Evolutionary conservation across 352 stramenopile species (phyloP), one percentile per base, ranked within the genome.

Genomic region (Pythium biforme): DNA sequence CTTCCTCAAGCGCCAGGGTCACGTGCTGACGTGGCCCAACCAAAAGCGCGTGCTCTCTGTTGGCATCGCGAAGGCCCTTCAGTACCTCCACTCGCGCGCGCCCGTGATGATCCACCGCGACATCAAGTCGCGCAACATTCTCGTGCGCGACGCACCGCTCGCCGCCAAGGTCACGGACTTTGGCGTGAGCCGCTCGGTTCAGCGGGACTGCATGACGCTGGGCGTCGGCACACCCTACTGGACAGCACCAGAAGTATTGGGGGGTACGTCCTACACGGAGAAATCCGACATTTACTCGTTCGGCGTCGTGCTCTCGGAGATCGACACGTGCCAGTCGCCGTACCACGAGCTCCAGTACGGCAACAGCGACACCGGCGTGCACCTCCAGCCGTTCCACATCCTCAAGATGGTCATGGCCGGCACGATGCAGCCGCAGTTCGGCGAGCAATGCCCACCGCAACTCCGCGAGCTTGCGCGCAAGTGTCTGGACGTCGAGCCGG

Each of bases 211-310:
- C 37, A 67, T 74, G 52, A 85, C 70, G 17, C 81, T 83, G 3
- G 83, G 88, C 29, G 86, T 91, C n/a, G 88, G 88, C 7, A 96
- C 86, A 19, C 77, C 81, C 9, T 86, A 87, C 45, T 96, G 90
- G 74, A 89, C 85, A 12, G 85, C 87, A 0, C 87, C 86, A 0
- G 87, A 96, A 57, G 63, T 94, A 19, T 66, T 95, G 17, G 51
- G 58, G 4, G 77, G 76, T 15, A 71, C 77, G 29, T 55, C 59
- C 31, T 90, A 94, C 65, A 71, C 74, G 25, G 46, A 71, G 45
- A 69, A 75, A 15, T 81, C 89, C n/a, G 86, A 95, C 61, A 90
- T 84, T 69, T 95, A 85, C 47, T 68, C 61, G 43, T 62, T 68
- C 22, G 61, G 61, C 22, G 61, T 68, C 25, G 52, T 67, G 48